Evolutionary conservation across 805 yeast species (phyloP), one percentile per base, ranked within the genome.

Genomic region (Clavispora asparagi): DNA sequence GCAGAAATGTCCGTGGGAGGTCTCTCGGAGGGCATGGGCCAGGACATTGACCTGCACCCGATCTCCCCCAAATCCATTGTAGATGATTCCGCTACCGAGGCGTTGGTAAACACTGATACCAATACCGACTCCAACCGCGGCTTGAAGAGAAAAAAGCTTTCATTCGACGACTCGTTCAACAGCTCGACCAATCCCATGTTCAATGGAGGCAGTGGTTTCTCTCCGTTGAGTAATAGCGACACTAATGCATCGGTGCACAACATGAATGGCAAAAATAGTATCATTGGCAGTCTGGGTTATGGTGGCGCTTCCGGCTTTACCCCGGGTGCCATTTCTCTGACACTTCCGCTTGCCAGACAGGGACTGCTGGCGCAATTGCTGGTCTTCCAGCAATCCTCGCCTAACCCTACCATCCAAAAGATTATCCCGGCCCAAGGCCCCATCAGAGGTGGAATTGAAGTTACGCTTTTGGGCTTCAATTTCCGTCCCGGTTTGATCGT

Each of bases 391-490:
- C 54, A 40, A 35, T 36, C 51, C 10, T 25, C 30, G 2, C 13
- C 25, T 9, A 48, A 42, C 16, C 55, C 56, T 2, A 46, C 54
- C 6, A 83, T 92, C 44, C 92, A 89, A 62, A 76, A 96, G 48
- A 85, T 94, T 10, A 91, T 94, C 47, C 99, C 99, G 1, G 85
- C 95, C 0, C 94, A 87, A 63, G 99, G 99, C 2, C 96, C 97
- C 9, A 78, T 90, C 11, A 77, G 96, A 52, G 99, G 99, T 54
- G 99, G 99, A 14, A 84, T 91, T 38, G 99, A 94, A 63, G 87
- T 94, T 7, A 94, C 99, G 0, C 69, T 94, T 42, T 71, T 94
- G 39, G 99, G 99, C 2, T 77, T 83, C 41, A 87, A 89, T 48
- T 94, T 94, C 73, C 81, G 83, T 44, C 86, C 85, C 14, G 96